Base-by-base conservation (phyloP, 352 stramenopile species). In the Pythium vanterpoolii region DNA sequence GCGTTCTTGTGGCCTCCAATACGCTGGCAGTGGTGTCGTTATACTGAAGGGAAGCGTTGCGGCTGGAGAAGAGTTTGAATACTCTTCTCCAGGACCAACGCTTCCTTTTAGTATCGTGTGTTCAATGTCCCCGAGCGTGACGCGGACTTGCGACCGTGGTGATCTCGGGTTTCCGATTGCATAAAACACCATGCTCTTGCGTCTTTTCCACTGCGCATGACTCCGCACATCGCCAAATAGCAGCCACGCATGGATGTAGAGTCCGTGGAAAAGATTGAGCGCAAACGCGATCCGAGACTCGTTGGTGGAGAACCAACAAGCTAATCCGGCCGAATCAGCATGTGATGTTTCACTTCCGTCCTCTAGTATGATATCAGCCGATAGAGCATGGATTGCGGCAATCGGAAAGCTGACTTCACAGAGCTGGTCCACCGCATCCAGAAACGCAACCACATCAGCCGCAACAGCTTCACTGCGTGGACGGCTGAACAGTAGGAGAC, bases 241-340 rank as follows among this genome's bases (percentile, higher is more conserved):
- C 9, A 95, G 63, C 45, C 77, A 83, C 21, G 83, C 72, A 77
- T 98, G 90, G 33, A 97, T 82, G 23, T 90, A 85, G 33, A 98
- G 76, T 18, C 81, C 68, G 60, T 97, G 90, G 61, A 96, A 97
- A 5, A 97, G 24, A 58, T 98, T 97, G 26, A 98, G 55, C 31
- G 90, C 91, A 31, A 97, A 92, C 16, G 77, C 79, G 10, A 93
- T 51, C 9, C 77, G 75, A 44, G 83, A 62, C 33, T 69, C 71
- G 31, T 77, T 62, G 1, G 59, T 66, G 21, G 42, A 14, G 14
- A 53, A 65, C 42, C 27, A 70, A 0, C 10, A 27, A 11, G 14
- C 26, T 43, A n/a, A 21, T n/a, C n/a, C 23, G 6, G 33, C 7
- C 4, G 10, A 21, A 2, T 39, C 28, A 14, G 9, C n/a, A n/a